Conservation (phyloP, 1,139 yeast genomes). For the Protomyces arabidopsidicola region DNA sequence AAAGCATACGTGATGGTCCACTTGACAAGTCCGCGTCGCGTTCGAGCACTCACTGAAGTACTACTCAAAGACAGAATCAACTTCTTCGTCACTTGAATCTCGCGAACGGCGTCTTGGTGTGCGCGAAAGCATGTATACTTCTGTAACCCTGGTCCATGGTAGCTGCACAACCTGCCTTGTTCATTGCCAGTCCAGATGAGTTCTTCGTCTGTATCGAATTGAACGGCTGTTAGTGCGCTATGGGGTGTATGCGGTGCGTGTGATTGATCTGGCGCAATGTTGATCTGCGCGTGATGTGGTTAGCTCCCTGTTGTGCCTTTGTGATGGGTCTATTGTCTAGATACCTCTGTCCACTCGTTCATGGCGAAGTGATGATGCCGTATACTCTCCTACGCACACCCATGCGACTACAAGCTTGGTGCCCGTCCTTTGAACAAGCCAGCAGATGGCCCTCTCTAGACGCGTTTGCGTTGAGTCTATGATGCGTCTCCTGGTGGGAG, state of each 20-base stretch:
- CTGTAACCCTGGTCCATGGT: constrained; percentile 43
- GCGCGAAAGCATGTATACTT: constrained; percentile 46
- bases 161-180: constrained; percentile 49
- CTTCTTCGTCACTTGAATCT: constrained; percentile 39
- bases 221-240: constrained; percentile 38
- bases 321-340: background rate
- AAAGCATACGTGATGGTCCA: constrained; percentile 33
- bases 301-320: too few species aligned
- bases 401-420: too few species aligned
- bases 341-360: constrained; percentile 24
- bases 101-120: constrained; percentile 38
- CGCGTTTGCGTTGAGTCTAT: too few species aligned
- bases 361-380: background rate
- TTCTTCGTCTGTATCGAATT: constrained; percentile 68
- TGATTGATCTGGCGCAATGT: constrained; percentile 7
- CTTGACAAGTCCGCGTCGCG: constrained; percentile 40
- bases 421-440: too few species aligned
- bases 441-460: too few species aligned
- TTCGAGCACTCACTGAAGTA: constrained; percentile 39
- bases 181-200: constrained; percentile 84
- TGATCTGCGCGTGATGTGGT: background rate
- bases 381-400: too few species aligned
- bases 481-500: too few species aligned
- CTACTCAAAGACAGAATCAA: constrained; percentile 39
- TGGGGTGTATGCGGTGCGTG: constrained; percentile 2